Base-by-base conservation (phyloP, 768 basidiomycete genomes). In the Hygrophorus russula region DNA sequence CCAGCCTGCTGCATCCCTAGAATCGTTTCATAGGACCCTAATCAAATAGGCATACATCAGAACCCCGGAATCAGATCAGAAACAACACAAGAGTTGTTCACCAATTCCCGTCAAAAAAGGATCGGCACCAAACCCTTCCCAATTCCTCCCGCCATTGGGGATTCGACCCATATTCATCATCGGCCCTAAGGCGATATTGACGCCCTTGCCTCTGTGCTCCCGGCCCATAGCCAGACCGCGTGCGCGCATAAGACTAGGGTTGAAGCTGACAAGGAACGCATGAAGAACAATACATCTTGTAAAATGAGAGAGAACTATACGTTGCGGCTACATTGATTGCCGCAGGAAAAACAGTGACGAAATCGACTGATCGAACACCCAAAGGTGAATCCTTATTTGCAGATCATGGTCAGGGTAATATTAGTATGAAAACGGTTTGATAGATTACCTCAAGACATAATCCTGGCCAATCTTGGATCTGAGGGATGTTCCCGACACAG, bases 51-150 rank as follows among this genome's bases (percentile, higher is more conserved):
- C 8, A 1, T 2, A 12, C 12, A 41, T 20, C 10, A 34, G 14
- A 27, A 24, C 10, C 30, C 13, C 11, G 4, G 12, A 20, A 36
- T 29, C n/a, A 2, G 15, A 35, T 5, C 29, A 12, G 7, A 12
- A 6, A n/a, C 17, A 4, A 34, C 14, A 10, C 24, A 7, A 3
- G n/a, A 3, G 12, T 18, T n/a, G n/a, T 28, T 32, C 36, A 44
- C 44, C 44, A 55, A 87, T 88, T 10, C 92, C 89, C n/a, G 74
- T 53, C 12, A 94, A 65, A 64, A 78, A 94, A 0, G 92, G 92
- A 58, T 96, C 92, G 7, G 74, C 88, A 24, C 91, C 90, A 46
- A 91, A 92, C n/a, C 88, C 89, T 68, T 94, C 92, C 87, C 89
- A 94, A 60, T 92, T 90, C 20, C 92, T 69, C 13, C 92, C 92